phyloP scores from a whole-genome alignment of 2,329 filamentous ascomycete genomes.

The Aspergillus sp. region DNA sequence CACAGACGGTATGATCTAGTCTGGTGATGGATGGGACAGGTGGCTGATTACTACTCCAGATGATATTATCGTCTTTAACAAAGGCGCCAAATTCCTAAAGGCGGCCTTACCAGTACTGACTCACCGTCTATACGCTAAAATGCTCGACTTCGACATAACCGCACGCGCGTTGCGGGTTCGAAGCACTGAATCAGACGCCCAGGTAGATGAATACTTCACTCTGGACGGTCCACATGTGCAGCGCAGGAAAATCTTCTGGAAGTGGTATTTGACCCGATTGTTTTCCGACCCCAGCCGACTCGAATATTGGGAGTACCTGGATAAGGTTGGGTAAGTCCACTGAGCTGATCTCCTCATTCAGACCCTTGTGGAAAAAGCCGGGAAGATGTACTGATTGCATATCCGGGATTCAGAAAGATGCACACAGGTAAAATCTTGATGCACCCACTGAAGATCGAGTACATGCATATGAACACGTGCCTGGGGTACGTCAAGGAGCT shows the following conservation, averaged over 20 bases:
- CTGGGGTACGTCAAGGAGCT: slow-evolving; percentile 14
- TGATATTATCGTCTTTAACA: slow-evolving; percentile 13
- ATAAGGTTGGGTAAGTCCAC: slow-evolving; percentile 16
- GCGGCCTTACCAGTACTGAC: slow-evolving; percentile 12
- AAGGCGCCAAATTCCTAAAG: slow-evolving; percentile 13
- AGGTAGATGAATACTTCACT: slow-evolving; percentile 13
- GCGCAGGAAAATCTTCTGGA: slow-evolving; percentile 18
- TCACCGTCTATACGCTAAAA: slow-evolving; percentile 16
- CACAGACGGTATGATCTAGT: slow-evolving; percentile 6
- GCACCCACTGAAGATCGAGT: slow-evolving; percentile 17
- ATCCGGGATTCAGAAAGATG: slow-evolving; percentile 8
- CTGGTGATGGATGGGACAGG: not conserved
- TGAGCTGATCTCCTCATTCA: not conserved
- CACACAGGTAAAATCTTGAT: slow-evolving; percentile 15
- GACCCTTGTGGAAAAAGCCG: not conserved
- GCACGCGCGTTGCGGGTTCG: slow-evolving; percentile 14
- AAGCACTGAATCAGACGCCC: slow-evolving; percentile 11
- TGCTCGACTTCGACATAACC: slow-evolving; percentile 19
- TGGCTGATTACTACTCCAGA: not conserved
- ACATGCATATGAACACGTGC: slow-evolving; percentile 17
- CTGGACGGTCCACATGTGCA: slow-evolving; percentile 17
- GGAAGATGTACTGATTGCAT: not conserved
- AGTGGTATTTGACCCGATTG: slow-evolving; percentile 18
- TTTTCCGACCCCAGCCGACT: slow-evolving; percentile 13
- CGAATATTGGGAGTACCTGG: slow-evolving; percentile 16